phyloP scores from a whole-genome alignment of 768 basidiomycete genomes.

The Rhodosporidiobolus odoratus region DNA sequence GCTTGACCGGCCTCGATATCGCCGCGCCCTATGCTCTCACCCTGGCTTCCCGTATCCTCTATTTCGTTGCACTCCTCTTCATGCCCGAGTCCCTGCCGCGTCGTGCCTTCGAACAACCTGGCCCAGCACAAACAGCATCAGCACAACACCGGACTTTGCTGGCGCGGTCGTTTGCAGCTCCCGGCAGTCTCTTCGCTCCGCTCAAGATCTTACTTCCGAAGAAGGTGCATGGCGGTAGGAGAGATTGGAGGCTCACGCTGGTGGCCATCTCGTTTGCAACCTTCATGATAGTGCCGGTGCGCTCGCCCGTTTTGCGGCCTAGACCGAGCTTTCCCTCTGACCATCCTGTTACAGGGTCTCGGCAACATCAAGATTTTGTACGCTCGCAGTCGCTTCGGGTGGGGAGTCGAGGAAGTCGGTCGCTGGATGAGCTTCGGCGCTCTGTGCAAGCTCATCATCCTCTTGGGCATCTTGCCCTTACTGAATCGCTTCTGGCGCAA shows the following conservation, averaged over 20 bases:
- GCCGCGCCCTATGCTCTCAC: background rate
- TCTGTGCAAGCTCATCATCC: slow-evolving; percentile 5
- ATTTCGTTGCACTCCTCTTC: background rate
- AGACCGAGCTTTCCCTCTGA: no score
- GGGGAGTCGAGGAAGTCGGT: slow-evolving; percentile 10
- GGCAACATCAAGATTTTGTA: slow-evolving; percentile 17
- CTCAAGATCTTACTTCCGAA: slow-evolving; percentile 8
- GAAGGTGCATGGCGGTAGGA: background rate
- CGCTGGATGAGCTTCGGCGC: slow-evolving; percentile 14
- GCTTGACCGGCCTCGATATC: background rate
- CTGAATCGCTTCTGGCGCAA: background rate
- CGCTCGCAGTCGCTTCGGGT: slow-evolving; percentile 17
- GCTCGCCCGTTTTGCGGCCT: background rate
- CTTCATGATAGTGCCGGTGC: slow-evolving; percentile 15
- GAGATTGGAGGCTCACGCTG: slow-evolving; percentile 8
- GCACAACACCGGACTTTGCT: background rate
- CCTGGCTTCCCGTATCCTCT: background rate
- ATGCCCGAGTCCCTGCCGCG: slow-evolving; percentile 25
- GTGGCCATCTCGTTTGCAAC: slow-evolving; percentile 4
- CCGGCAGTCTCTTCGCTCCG: background rate
- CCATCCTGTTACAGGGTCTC: background rate
- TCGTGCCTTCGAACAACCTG: background rate
- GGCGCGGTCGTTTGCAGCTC: background rate
- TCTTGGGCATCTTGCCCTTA: slow-evolving; percentile 12
- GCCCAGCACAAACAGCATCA: background rate